phyloP scores from a whole-genome alignment of 768 basidiomycete genomes.

The Rhodocollybia butyracea region DNA sequence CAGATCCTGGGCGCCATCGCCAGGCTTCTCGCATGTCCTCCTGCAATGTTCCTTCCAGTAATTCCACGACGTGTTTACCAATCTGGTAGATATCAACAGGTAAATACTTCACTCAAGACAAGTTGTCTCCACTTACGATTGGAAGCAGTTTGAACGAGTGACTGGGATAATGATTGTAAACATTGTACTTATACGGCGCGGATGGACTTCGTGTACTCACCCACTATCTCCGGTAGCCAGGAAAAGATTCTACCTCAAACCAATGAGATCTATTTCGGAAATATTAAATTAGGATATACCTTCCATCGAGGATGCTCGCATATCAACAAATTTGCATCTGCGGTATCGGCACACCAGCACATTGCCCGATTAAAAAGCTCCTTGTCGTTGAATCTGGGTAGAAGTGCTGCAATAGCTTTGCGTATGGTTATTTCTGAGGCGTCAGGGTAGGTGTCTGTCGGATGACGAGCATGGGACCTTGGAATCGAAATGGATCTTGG shows the following conservation, averaged over 20 bases:
- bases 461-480: constrained; percentile 8
- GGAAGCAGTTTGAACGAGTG: constrained; percentile 7
- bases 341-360: constrained; percentile 9
- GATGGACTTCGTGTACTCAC: not conserved
- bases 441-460: not conserved
- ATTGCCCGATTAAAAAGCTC: constrained; percentile 6
- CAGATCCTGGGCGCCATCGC: constrained; percentile 8
- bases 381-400: constrained; percentile 3
- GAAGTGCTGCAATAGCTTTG: not conserved
- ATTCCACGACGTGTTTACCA: not conserved
- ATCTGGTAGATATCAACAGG: not conserved
- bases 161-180: not conserved
- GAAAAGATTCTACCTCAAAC: not conserved
- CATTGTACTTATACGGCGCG: not conserved
- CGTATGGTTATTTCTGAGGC: not conserved
- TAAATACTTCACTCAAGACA: too few relatives aligned
- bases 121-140: not conserved
- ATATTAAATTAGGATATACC: not conserved
- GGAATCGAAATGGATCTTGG: constrained; percentile 1
- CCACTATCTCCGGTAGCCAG: constrained; percentile 7
- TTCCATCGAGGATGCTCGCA: constrained; percentile 7
- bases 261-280: not conserved
- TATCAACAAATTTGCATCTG: constrained; percentile 5
- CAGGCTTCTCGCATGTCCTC: constrained; percentile 1
- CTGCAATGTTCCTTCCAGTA: not conserved